These are phyloP conservation scores for Cucurbitaria berberidis DNA, from an alignment of 2,329 filamentous ascomycete species.

Conservation along the genomic window DNA sequence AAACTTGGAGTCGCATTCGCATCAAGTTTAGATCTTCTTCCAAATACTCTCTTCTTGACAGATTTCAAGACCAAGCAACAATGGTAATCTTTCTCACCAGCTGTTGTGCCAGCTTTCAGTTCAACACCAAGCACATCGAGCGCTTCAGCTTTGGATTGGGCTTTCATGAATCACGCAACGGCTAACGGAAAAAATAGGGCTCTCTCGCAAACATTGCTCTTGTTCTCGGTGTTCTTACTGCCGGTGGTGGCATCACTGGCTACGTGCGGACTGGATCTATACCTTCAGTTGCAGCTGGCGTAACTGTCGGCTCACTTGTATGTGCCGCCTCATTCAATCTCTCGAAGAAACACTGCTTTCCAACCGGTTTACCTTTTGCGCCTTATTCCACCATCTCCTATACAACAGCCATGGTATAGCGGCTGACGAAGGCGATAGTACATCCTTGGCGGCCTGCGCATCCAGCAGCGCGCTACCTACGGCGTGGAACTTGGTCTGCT, in stretches of 20 bases:
- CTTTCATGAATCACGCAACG: neutral
- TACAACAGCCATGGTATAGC: neutral
- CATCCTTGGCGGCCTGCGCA: slow-evolving; percentile 79
- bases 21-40: neutral
- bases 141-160: neutral
- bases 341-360: too few species aligned
- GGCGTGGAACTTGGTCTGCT: slow-evolving; percentile 89
- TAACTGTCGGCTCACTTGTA: slow-evolving; percentile 76
- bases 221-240: slow-evolving; percentile 80
- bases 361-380: neutral
- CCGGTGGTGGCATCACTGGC: slow-evolving; percentile 84
- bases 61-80: neutral
- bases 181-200: slow-evolving; percentile 14
- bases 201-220: slow-evolving; percentile 70
- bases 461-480: slow-evolving; percentile 76
- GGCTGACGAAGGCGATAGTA: slow-evolving; percentile 55
- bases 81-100: slow-evolving; percentile 6
- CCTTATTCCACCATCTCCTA: neutral
- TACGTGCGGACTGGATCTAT: slow-evolving; percentile 84
- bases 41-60: neutral
- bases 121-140: neutral
- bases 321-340: slow-evolving; percentile 9
- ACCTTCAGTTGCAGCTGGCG: slow-evolving; percentile 83
- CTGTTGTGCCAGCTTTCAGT: neutral
- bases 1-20: neutral